A percentile compares a stretch with the other conserved stretches of the same genome.
Evolutionary conservation across 768 basidiomycete genomes (phyloP).

Genomic region (Macrolepiota fuliginosa): DNA sequence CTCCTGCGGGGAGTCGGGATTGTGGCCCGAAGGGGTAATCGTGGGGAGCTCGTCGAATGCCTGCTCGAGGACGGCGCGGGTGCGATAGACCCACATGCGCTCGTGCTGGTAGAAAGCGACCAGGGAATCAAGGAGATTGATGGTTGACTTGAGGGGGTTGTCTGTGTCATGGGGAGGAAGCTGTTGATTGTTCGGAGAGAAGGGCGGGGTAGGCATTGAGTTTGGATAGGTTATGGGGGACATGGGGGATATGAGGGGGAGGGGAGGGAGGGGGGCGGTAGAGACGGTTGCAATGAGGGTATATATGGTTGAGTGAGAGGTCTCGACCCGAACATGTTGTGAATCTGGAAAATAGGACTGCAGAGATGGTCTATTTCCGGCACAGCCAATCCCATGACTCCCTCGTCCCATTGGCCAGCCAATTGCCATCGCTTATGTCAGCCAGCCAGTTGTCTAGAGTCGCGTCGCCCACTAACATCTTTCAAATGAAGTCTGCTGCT

Average conservation of each 20-base stretch:
- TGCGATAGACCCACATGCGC: slow-evolving; percentile 69
- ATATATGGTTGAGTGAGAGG: slow-evolving; percentile 13
- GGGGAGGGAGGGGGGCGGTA: slow-evolving; percentile 10
- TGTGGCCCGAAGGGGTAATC: neutral
- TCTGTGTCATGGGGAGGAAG: slow-evolving; percentile 22
- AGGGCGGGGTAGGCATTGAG: slow-evolving; percentile 33
- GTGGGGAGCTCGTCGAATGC: slow-evolving; percentile 24
- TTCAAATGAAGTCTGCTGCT: neutral
- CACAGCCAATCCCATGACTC: slow-evolving; percentile 21
- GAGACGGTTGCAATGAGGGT: slow-evolving; percentile 3
- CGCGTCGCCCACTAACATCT: neutral
- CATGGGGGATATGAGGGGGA: slow-evolving; percentile 15
- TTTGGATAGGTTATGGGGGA: slow-evolving; percentile 23
- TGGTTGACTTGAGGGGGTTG: slow-evolving; percentile 43
- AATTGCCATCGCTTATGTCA: slow-evolving; percentile 11
- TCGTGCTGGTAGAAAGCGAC: slow-evolving; percentile 68
- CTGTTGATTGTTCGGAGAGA: slow-evolving; percentile 29
- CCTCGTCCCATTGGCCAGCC: slow-evolving; percentile 14
- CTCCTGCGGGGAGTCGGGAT: neutral
- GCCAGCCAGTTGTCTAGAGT: neutral
- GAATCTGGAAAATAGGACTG: slow-evolving; percentile 17
- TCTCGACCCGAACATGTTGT: slow-evolving; percentile 15
- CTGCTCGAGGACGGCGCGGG: slow-evolving; percentile 57
- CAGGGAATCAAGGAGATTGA: slow-evolving; percentile 60
- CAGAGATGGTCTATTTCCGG: neutral